Percentiles rank a stretch among this genome's conserved stretches.
Evolutionary conservation across 768 basidiomycete genomes (phyloP).

Genomic region (Serpula lacrymans): DNA sequence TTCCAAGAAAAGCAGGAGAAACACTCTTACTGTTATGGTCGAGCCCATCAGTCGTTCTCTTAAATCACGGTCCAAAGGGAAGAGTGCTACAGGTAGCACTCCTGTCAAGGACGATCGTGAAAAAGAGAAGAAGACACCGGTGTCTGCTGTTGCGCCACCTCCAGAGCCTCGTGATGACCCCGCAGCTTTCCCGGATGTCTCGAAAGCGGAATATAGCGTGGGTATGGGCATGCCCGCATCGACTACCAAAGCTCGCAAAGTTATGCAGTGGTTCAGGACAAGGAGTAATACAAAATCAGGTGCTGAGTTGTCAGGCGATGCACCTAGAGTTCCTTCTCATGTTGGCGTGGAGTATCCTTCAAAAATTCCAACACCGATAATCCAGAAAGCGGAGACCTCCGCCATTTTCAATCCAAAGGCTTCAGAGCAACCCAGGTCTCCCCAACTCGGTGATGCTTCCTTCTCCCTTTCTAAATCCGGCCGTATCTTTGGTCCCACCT

Average conservation of each 20-base stretch:
- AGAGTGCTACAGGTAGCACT: slow-evolving; percentile 27
- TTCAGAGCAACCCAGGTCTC: slow-evolving; percentile 20
- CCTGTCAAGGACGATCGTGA: slow-evolving; percentile 44
- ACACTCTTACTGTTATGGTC: slow-evolving; percentile 86
- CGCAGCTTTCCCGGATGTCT: slow-evolving; percentile 22
- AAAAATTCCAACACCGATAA: slow-evolving; percentile 25
- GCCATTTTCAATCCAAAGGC: slow-evolving; percentile 4
- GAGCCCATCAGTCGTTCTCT: slow-evolving; percentile 62
- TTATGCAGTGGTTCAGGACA: slow-evolving; percentile 97
- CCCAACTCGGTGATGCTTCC: slow-evolving; percentile 18
- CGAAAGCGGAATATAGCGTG: slow-evolving; percentile 21
- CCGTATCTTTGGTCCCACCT: slow-evolving; percentile 30
- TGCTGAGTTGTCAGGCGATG: slow-evolving; percentile 21
- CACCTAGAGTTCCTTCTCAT: slow-evolving; percentile 4
- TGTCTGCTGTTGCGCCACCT: slow-evolving; percentile 28
- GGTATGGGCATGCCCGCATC: slow-evolving; percentile 63
- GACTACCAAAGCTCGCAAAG: slow-evolving; percentile 87
- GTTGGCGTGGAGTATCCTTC: slow-evolving; percentile 24
- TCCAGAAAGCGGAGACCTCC: slow-evolving; percentile 19
- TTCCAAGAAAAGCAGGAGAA: slow-evolving; percentile 65
- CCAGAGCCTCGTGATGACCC: slow-evolving; percentile 21
- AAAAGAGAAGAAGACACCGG: slow-evolving; percentile 31
- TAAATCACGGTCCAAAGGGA: slow-evolving; percentile 31
- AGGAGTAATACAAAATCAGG: slow-evolving; percentile 48
- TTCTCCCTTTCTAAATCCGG: slow-evolving; percentile 38